Conservation (phyloP, 2,329 filamentous ascomycete genomes). For the Raffaelea arxii region DNA sequence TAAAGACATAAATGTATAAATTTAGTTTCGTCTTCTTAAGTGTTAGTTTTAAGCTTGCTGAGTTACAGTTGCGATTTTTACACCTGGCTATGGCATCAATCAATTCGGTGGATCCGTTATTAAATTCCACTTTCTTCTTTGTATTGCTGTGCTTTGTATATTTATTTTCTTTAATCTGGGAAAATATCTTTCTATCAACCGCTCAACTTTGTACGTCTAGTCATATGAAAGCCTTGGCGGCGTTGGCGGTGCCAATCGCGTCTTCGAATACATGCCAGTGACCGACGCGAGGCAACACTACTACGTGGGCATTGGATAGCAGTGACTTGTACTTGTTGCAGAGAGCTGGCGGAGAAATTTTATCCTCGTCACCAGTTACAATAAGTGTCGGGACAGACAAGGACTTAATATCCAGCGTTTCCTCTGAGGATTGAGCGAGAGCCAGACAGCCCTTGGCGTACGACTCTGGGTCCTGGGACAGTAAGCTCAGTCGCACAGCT, state of each 20-base stretch:
- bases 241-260: background rate
- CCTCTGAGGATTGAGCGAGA: background rate
- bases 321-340: background rate
- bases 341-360: background rate
- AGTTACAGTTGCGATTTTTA: no score
- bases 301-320: background rate
- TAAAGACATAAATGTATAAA: no score
- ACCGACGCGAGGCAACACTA: background rate
- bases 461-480: background rate
- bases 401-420: background rate
- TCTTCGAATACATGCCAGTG: constrained; percentile 1
- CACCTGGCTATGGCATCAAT: no score
- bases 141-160: no score
- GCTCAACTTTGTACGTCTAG: no score
- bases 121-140: no score
- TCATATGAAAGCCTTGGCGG: background rate
- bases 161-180: no score
- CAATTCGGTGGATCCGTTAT: no score
- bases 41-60: no score
- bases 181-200: no score
- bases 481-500: background rate
- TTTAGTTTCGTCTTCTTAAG: no score
- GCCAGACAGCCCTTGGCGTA: background rate
- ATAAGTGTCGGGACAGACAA: background rate
- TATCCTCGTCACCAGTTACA: background rate